Conservation (phyloP, 768 basidiomycete genomes). For the Gymnopilus junonius region DNA sequence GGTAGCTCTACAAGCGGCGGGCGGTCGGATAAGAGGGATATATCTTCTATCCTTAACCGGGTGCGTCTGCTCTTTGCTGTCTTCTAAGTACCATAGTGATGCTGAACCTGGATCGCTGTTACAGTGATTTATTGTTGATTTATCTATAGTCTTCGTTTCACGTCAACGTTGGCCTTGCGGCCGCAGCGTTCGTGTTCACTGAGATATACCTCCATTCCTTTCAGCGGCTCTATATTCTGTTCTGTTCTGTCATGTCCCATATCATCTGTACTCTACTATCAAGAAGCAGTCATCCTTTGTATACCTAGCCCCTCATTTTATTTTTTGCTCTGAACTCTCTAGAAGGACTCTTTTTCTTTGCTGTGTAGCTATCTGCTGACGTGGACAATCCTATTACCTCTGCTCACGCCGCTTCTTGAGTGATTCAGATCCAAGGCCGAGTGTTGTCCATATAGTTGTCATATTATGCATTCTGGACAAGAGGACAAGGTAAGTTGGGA, state of each 20-base stretch:
- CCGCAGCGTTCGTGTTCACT: neutral
- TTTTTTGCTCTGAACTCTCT: neutral
- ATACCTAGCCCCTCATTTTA: neutral
- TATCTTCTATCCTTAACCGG: conserved; percentile 27
- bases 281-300: neutral
- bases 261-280: neutral
- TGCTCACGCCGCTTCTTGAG: no score
- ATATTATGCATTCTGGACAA: no score
- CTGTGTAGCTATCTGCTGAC: neutral
- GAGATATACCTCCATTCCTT: neutral
- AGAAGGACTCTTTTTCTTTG: neutral
- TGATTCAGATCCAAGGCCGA: no score
- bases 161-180: no score
- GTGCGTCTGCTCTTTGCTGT: neutral
- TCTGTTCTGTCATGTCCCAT: neutral
- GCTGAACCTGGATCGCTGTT: neutral
- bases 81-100: neutral
- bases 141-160: neutral
- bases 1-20: conserved; percentile 1
- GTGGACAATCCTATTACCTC: neutral
- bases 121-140: neutral
- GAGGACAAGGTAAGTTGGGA: no score
- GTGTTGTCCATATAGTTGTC: no score
- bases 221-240: neutral
- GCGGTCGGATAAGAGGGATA: conserved; percentile 29